Percentiles rank a stretch among this genome's conserved stretches.
These are phyloP conservation scores for Teratosphaeria pseudoeucalypti DNA, from an alignment of 2,329 filamentous ascomycete genomes.

Conservation along the genomic window DNA sequence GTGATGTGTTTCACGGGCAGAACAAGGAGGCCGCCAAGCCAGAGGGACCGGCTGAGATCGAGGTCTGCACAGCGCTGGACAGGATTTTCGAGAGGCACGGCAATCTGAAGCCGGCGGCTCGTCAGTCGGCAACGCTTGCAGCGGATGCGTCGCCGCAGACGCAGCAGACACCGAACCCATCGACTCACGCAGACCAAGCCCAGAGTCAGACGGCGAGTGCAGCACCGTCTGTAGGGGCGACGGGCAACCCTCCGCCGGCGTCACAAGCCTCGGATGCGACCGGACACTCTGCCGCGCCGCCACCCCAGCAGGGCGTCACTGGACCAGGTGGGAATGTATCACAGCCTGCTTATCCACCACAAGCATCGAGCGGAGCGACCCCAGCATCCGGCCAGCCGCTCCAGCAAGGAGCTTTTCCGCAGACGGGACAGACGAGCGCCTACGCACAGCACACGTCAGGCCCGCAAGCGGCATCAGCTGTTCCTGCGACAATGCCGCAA, in stretches of 20 bases:
- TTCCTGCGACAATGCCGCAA: background rate
- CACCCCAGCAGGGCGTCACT: background rate
- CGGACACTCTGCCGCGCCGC: background rate
- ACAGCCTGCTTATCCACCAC: background rate
- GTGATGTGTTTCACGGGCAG: background rate
- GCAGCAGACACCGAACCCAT: background rate
- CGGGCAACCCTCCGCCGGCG: background rate
- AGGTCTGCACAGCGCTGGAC: background rate
- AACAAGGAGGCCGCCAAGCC: background rate
- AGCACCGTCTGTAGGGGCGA: background rate
- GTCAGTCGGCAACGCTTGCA: background rate
- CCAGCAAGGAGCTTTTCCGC: background rate
- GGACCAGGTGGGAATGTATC: background rate
- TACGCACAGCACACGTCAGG: background rate
- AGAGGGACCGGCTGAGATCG: background rate
- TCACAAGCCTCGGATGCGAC: background rate
- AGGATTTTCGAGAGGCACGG: background rate
- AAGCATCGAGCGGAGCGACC: background rate
- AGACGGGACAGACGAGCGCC: background rate
- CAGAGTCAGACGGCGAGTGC: background rate
- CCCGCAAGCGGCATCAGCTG: background rate
- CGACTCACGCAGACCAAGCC: background rate
- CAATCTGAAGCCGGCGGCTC: background rate
- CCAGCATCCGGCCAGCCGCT: background rate
- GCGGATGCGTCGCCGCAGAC: background rate